Conservation (phyloP, 768 basidiomycete species). For the Cystobasidium onofrii region DNA sequence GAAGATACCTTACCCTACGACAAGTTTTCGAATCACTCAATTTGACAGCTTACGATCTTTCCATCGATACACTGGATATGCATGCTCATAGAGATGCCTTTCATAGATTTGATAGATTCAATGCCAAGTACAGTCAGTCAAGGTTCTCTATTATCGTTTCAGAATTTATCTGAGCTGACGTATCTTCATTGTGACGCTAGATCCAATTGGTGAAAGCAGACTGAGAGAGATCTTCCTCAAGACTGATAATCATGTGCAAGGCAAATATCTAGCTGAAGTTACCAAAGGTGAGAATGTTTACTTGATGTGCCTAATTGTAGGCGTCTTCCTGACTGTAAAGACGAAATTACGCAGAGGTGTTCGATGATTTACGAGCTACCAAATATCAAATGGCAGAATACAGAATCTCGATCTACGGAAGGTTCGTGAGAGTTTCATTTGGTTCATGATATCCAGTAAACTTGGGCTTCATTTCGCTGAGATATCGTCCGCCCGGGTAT, state of each 20-base stretch:
- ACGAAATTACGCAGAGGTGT: conserved; percentile 60
- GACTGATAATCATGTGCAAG: conserved; percentile 89
- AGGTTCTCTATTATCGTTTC: conserved; percentile 50
- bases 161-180: too few species aligned
- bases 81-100: conserved; percentile 97
- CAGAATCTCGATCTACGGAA: conserved; percentile 91
- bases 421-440: conserved; percentile 48
- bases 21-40: conserved; percentile 96
- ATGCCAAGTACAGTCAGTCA: conserved; percentile 72
- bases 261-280: conserved; percentile 86
- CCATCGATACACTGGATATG: conserved; percentile 98
- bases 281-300: conserved; percentile 64
- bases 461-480: too few species aligned
- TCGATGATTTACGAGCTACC: conserved; percentile 94
- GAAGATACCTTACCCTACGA: conserved; percentile 70
- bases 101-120: conserved; percentile 85
- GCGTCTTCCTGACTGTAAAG: background rate
- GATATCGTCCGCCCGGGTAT: background rate
- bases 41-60: conserved; percentile 91
- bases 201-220: conserved; percentile 69
- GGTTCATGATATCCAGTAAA: too few species aligned
- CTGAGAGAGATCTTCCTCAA: conserved; percentile 95
- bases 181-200: conserved; percentile 16
- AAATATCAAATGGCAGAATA: conserved; percentile 98
- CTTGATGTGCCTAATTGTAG: background rate